These are phyloP conservation scores for Melaleuca quinquenervia DNA, from an alignment of 345 rosid genomes.

Conservation along the genomic window DNA sequence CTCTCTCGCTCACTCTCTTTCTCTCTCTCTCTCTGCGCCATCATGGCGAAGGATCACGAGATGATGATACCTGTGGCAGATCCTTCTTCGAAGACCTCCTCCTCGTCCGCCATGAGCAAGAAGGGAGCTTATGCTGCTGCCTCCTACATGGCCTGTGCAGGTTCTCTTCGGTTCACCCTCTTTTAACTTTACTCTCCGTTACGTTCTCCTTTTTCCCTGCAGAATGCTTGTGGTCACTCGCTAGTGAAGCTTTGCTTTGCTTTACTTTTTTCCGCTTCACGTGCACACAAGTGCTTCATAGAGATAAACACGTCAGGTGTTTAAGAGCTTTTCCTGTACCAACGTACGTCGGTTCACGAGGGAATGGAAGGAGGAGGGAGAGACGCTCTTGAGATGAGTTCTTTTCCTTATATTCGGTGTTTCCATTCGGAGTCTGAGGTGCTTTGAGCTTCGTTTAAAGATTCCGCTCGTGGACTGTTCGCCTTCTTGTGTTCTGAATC, in stretches of 20 bases:
- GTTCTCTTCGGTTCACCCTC: constrained; percentile 11
- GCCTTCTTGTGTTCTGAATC: background rate
- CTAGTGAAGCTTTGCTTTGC: background rate
- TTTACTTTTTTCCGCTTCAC: background rate
- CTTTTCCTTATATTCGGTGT: background rate
- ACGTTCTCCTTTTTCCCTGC: background rate
- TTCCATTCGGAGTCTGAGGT: background rate
- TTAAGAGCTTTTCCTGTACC: background rate
- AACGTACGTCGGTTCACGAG: background rate
- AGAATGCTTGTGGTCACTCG: background rate
- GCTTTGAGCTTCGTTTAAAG: background rate
- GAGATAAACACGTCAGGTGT: background rate
- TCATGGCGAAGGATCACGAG: background rate
- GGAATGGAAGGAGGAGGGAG: background rate
- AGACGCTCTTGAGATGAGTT: background rate
- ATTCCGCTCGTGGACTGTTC: background rate
- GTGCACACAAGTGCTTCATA: background rate
- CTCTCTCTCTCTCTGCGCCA: background rate
- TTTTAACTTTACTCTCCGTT: background rate
- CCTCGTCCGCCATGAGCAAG: constrained; percentile 73
- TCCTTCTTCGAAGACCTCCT: background rate
- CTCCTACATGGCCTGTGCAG: constrained; percentile 93
- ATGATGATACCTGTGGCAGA: background rate
- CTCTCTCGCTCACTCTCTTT: background rate
- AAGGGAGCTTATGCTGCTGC: constrained; percentile 81